phyloP scores from a whole-genome alignment of 345 rosid species.

The Pistacia atlantica region DNA sequence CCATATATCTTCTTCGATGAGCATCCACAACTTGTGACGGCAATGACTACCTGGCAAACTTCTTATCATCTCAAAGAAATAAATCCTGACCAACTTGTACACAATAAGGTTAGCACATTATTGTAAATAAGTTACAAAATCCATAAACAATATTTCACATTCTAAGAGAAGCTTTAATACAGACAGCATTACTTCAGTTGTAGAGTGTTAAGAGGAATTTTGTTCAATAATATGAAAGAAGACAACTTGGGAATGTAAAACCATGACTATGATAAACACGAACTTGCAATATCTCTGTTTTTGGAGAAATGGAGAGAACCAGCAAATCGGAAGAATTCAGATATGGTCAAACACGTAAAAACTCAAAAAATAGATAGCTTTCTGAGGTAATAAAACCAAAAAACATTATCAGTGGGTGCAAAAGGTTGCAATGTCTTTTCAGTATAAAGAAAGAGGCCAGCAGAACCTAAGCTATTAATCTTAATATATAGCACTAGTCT shows the following conservation, averaged over 20 bases:
- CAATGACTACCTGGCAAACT: constrained; percentile 14
- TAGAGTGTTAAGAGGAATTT: neutral
- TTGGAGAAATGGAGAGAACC: too few species aligned
- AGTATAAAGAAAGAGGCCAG: neutral
- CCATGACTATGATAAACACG: neutral
- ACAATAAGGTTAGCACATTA: constrained; percentile 27
- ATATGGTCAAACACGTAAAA: too few species aligned
- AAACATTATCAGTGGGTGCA: neutral
- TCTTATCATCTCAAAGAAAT: constrained; percentile 25
- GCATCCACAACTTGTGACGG: constrained; percentile 26
- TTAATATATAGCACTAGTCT: neutral
- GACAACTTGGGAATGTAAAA: neutral
- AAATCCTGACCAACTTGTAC: constrained; percentile 37
- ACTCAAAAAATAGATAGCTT: too few species aligned
- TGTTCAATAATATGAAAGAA: neutral
- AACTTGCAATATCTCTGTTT: too few species aligned
- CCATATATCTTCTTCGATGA: constrained; percentile 26
- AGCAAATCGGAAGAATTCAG: too few species aligned
- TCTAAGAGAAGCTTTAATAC: neutral
- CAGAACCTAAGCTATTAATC: neutral
- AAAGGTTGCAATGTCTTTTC: neutral
- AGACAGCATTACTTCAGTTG: neutral
- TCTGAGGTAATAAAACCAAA: too few species aligned
- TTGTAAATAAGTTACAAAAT: neutral
- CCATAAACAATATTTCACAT: neutral